phyloP scores from a whole-genome alignment of 306 rosid genomes.

The Glycine latifolia region DNA sequence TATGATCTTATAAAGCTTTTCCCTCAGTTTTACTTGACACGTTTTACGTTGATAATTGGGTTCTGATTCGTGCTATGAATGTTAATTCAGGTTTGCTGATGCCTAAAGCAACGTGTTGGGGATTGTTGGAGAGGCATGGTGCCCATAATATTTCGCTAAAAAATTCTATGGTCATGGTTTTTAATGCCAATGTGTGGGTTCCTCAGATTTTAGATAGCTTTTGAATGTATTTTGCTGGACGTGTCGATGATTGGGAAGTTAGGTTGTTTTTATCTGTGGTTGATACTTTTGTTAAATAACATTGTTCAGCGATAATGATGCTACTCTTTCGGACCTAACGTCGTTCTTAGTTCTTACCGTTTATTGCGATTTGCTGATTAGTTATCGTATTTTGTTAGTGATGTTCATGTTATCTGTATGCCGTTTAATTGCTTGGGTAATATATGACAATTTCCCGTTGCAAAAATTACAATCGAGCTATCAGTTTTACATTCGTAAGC shows the following conservation, averaged over 20 bases:
- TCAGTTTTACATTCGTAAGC: too few relatives aligned
- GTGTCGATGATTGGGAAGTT: background rate
- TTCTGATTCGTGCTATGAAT: background rate
- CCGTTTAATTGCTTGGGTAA: too few relatives aligned
- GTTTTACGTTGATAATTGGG: background rate
- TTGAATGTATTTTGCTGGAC: constrained; percentile 43
- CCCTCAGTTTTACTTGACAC: too few relatives aligned
- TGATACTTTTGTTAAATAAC: constrained; percentile 39
- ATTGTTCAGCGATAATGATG: constrained; percentile 1
- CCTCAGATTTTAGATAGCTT: constrained; percentile 12
- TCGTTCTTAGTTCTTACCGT: too few relatives aligned
- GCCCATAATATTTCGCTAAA: constrained; percentile 4
- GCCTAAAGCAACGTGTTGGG: constrained; percentile 35
- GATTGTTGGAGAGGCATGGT: background rate
- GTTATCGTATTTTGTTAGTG: too few relatives aligned
- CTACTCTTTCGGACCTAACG: background rate
- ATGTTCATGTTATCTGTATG: too few relatives aligned
- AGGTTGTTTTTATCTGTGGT: constrained; percentile 19
- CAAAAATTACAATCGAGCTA: too few relatives aligned
- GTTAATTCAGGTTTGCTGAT: constrained; percentile 48
- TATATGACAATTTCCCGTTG: too few relatives aligned
- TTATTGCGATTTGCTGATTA: too few relatives aligned
- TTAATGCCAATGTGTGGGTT: constrained; percentile 20
- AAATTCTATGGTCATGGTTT: constrained; percentile 32
- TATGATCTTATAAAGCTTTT: too few relatives aligned